Conservation (phyloP, 129 eudicot species). For the Silybum marianum region DNA sequence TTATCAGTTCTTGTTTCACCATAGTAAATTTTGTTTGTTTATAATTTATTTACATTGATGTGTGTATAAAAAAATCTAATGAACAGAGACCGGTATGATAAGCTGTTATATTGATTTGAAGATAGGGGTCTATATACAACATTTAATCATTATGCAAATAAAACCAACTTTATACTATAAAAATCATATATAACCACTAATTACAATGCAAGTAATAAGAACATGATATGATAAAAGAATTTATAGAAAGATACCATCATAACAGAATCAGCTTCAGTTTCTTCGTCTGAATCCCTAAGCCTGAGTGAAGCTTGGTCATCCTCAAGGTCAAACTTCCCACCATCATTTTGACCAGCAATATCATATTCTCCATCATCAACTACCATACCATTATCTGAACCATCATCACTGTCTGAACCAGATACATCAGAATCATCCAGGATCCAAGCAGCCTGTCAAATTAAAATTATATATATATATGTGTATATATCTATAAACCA, state of each 20-base stretch:
- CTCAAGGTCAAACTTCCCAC: slow-evolving; percentile 56
- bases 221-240: background rate
- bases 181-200: background rate
- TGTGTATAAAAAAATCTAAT: background rate
- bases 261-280: slow-evolving; percentile 77
- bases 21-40: background rate
- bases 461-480: background rate
- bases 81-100: background rate
- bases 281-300: slow-evolving; percentile 72
- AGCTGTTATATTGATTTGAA: background rate
- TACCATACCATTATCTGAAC: slow-evolving; percentile 73
- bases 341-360: slow-evolving; percentile 32
- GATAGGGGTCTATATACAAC: background rate
- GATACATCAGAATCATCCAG: slow-evolving; percentile 85
- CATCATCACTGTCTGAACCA: slow-evolving; percentile 52
- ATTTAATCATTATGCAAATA: too few relatives aligned
- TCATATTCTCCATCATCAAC: slow-evolving; percentile 56
- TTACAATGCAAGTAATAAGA: background rate
- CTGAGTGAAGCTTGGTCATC: slow-evolving; percentile 83
- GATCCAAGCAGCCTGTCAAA: slow-evolving; percentile 94
- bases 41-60: background rate
- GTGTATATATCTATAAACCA: background rate
- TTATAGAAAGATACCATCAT: slow-evolving; percentile 55
- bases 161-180: background rate
- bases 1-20: background rate